Base-by-base conservation (phyloP, 768 basidiomycete genomes). In the Suillus hirtellus region DNA sequence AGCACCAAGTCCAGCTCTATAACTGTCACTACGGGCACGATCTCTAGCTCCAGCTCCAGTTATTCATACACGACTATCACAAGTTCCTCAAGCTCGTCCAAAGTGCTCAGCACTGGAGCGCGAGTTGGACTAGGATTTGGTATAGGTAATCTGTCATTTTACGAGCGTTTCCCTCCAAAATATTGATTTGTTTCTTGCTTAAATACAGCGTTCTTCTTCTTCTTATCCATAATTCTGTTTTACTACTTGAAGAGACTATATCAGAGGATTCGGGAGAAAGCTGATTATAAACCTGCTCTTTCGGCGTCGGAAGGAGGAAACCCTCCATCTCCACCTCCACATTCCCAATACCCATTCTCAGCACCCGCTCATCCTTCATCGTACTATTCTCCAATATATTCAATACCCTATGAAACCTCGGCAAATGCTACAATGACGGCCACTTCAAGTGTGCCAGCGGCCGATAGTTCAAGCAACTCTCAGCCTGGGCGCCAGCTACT, bases 381-480 rank as follows among this genome's bases (percentile, higher is more conserved):
- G 15, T 38, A 55, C 14, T 49, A 49, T 49, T 49, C 49, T 49
- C 49, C 49, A 17, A 7, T 24, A 11, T 37, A 27, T 27, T 7
- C 34, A 9, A 35, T 17, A 37, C 55, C 55, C 15, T 40, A 56
- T 40, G 31, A 38, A 17, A 21, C 62, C 38, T 44, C 62, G 15
- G 31, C 10, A 6, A 47, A 34, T 54, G 44, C 61, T 38, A 35
- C 64, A 35, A 37, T 56, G 27, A 24, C 14, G 21, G 27, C 10
- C 21, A 86, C 77, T 70, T 96, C 96, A 73, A 96, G 93, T 0
- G 94, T 94, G 3, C 95, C 95, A 69, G 96, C 94, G 2, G 87
- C 88, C 3, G 95, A 80, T 2, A 93, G 62, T 8, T 69, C 74
- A 21, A 82, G 64, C 15, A 31, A 11, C 14, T 37, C 55, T 14